A percentile compares a stretch with the other conserved stretches of the same genome.
phyloP scores from a whole-genome alignment of 176 grass and related monocot genomes.

The Aechmea fasciata region DNA sequence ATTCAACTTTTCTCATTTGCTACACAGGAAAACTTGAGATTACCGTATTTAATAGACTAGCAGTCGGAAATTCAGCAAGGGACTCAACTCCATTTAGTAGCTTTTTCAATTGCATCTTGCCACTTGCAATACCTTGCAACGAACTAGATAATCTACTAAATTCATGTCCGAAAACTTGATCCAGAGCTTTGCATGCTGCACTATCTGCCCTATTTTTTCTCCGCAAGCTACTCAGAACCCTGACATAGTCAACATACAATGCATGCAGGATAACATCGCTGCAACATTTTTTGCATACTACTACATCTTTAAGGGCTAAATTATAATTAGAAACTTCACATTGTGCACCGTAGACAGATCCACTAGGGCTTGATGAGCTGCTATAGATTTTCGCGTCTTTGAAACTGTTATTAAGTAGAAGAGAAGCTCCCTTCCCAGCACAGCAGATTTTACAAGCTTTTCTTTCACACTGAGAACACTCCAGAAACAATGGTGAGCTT shows the following conservation, averaged over 20 bases:
- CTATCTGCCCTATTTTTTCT: constrained; percentile 50
- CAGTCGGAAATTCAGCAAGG: constrained; percentile 89
- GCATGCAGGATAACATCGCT: constrained; percentile 56
- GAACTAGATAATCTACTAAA: constrained; percentile 26
- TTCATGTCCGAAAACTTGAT: constrained; percentile 55
- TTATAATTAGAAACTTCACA: constrained; percentile 43
- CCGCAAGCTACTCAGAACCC: constrained; percentile 63
- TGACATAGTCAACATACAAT: constrained; percentile 87
- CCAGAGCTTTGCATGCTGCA: constrained; percentile 46
- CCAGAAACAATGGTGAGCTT: constrained; percentile 34
- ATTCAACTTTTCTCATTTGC: background rate
- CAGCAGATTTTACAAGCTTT: constrained; percentile 81
- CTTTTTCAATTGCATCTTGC: constrained; percentile 58
- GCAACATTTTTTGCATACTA: constrained; percentile 87
- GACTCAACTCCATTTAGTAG: constrained; percentile 82
- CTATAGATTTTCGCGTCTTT: constrained; percentile 79
- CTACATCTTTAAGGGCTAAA: constrained; percentile 54
- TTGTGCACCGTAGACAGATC: constrained; percentile 29
- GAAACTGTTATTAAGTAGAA: constrained; percentile 63
- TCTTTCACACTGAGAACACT: constrained; percentile 69
- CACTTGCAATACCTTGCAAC: constrained; percentile 38
- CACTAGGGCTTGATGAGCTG: constrained; percentile 26
- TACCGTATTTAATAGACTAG: constrained; percentile 84
- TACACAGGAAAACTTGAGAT: constrained; percentile 3
- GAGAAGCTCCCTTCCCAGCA: constrained; percentile 88